Base-by-base conservation (phyloP, 192 early-diverging fungal genomes). In the Coemansia sp. region DNA sequence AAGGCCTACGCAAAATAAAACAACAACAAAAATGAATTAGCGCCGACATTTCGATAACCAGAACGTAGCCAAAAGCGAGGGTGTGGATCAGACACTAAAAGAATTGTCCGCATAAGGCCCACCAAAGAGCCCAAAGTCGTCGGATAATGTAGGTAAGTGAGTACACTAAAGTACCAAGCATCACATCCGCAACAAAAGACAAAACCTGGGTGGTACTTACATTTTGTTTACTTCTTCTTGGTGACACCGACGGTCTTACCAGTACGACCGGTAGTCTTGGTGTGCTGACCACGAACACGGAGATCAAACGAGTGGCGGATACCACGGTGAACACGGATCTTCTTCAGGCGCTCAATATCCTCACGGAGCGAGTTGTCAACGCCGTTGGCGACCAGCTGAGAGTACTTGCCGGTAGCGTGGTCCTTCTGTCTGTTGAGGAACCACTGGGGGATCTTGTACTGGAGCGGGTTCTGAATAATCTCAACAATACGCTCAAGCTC, bases 351-450 rank as follows among this genome's bases (percentile, higher is more conserved):
- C 86, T 99, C 96, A 61, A 99, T 86, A 79, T 99, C 96, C 86
- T 97, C 94, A 93, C 96, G 95, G 84, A 95, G 86, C 86, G 91
- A 91, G 88, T 89, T 95, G 87, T 98, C 95, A 38, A 98, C 83
- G 62, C 76, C 84, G 89, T 99, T 99, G 73, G 96, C 90, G 72
- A 99, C 85, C 65, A 92, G 84, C 86, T 99, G 96, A 65, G 90
- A 88, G 91, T 91, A 94, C 85, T 93, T 94, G 82, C 94, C 94
- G 77, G 93, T 91, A 70, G 89, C 86, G 78, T 93, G 89, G 87
- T 98, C 94, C 92, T 97, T 98, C 84, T 99, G 96, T 84, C 94
- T 90, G 92, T 99, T 99, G 63, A 99, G 89, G 93, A 97, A 99
- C 96, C 96, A 99, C 85, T 92, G 86, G 65, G 96, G 96, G 86